Evolutionary conservation across 805 yeast genomes (phyloP).

Genomic region (Pichia cabralensis): DNA sequence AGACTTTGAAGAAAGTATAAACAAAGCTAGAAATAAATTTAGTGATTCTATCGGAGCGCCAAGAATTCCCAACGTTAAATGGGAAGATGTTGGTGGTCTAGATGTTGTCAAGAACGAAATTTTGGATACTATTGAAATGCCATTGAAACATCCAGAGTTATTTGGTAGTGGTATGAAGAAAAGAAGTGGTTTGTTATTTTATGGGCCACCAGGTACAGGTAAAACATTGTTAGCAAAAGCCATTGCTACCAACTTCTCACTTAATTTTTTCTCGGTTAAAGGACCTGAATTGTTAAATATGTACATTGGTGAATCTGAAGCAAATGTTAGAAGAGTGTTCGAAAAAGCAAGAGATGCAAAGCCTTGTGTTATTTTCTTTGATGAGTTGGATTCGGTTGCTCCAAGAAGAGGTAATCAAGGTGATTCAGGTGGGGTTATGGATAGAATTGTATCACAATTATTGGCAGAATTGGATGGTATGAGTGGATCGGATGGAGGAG

Average conservation of each 20-base stretch:
- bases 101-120: slow-evolving; percentile 87
- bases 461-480: slow-evolving; percentile 94
- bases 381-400: slow-evolving; percentile 95
- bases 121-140: slow-evolving; percentile 92
- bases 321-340: slow-evolving; percentile 89
- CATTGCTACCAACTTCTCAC: slow-evolving; percentile 88
- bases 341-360: slow-evolving; percentile 92
- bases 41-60: slow-evolving; percentile 97
- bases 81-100: slow-evolving; percentile 97
- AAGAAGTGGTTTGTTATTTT: slow-evolving; percentile 86
- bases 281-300: slow-evolving; percentile 95
- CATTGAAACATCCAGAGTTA: slow-evolving; percentile 84
- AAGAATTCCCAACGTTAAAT: slow-evolving; percentile 82
- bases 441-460: slow-evolving; percentile 90
- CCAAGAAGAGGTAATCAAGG: slow-evolving; percentile 98
- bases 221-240: slow-evolving; percentile 94
- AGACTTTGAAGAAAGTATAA: slow-evolving; percentile 63
- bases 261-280: slow-evolving; percentile 91
- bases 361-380: slow-evolving; percentile 96
- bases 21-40: slow-evolving; percentile 75
- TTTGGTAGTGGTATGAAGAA: slow-evolving; percentile 85
- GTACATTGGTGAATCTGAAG: slow-evolving; percentile 98
- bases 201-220: slow-evolving; percentile 99
- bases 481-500: slow-evolving; percentile 69
- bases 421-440: slow-evolving; percentile 99